Conservation (phyloP, 225 moss, liverwort and hornwort genomes). For the Polytrichum commune region DNA sequence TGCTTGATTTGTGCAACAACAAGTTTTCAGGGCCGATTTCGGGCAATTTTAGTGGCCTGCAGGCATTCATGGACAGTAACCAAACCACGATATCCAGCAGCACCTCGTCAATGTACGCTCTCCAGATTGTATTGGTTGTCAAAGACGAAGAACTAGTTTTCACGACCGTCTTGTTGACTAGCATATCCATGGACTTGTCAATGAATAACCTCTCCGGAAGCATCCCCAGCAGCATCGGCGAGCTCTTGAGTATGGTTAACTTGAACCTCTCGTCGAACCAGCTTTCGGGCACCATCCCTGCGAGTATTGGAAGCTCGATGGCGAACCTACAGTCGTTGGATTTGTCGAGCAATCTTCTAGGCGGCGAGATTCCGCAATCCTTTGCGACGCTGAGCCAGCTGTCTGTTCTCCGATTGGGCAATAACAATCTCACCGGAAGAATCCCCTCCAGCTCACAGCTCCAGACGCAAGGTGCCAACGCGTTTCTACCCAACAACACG, state of each 20-base stretch:
- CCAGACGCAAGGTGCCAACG: background rate
- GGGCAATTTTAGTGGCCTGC: constrained; percentile 21
- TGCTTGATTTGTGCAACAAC: constrained; percentile 32
- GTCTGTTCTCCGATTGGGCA: constrained; percentile 9
- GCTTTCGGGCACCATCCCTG: constrained; percentile 33
- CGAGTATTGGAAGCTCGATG: background rate
- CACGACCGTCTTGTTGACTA: constrained; percentile 17
- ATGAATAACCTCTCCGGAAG: constrained; percentile 18
- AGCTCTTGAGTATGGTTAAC: constrained; percentile 16
- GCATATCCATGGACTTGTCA: constrained; percentile 26
- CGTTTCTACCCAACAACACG: constrained; percentile 15
- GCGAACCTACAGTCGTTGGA: constrained; percentile 1
- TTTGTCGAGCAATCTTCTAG: background rate
- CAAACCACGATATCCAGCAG: background rate
- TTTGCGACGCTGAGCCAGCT: constrained; percentile 2
- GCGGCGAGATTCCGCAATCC: background rate
- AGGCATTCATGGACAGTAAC: constrained; percentile 13
- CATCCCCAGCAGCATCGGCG: constrained; percentile 14
- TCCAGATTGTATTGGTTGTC: constrained; percentile 16
- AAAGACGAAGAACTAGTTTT: constrained; percentile 18
- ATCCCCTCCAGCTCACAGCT: constrained; percentile 21
- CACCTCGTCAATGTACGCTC: constrained; percentile 12
- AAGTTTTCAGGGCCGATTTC: constrained; percentile 10
- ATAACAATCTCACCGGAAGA: constrained; percentile 19
- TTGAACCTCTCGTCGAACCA: constrained; percentile 35